Percentiles rank a stretch among this genome's conserved stretches.
phyloP scores from a whole-genome alignment of 352 stramenopile species.

The Paralagenidium karlingii region DNA sequence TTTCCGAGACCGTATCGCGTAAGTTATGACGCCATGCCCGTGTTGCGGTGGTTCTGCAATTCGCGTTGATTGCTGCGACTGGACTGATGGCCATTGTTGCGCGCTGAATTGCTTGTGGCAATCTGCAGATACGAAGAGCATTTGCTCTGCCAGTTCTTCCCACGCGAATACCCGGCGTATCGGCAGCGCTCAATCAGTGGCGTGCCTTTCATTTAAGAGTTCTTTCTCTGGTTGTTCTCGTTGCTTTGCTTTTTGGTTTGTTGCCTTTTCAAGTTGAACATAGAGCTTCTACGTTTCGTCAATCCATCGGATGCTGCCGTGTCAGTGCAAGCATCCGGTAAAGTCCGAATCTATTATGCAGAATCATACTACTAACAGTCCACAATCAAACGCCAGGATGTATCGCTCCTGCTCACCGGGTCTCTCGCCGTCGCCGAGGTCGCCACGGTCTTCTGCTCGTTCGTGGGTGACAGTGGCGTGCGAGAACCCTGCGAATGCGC shows the following conservation, averaged over 20 bases:
- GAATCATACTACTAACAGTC: no score
- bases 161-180: constrained; percentile 88
- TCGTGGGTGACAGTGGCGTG: constrained; percentile 65
- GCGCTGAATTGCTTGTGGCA: not conserved
- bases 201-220: constrained; percentile 86
- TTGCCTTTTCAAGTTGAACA: no score
- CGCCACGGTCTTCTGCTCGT: constrained; percentile 27
- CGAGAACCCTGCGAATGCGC: constrained; percentile 68
- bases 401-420: no score
- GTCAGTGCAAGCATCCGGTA: no score
- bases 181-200: constrained; percentile 78
- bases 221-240: no score
- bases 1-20: constrained; percentile 91
- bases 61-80: not conserved
- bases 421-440: no score
- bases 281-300: no score
- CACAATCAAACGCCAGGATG: no score
- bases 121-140: constrained; percentile 83
- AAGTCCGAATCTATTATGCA: no score
- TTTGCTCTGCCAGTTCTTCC: constrained; percentile 84
- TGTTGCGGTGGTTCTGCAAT: not conserved
- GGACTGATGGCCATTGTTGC: not conserved
- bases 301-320: no score
- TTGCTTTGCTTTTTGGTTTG: no score
- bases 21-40: constrained; percentile 11